Evolutionary conservation across 352 stramenopile genomes (phyloP).

Genomic region (Saprolegnia parasitica): DNA sequence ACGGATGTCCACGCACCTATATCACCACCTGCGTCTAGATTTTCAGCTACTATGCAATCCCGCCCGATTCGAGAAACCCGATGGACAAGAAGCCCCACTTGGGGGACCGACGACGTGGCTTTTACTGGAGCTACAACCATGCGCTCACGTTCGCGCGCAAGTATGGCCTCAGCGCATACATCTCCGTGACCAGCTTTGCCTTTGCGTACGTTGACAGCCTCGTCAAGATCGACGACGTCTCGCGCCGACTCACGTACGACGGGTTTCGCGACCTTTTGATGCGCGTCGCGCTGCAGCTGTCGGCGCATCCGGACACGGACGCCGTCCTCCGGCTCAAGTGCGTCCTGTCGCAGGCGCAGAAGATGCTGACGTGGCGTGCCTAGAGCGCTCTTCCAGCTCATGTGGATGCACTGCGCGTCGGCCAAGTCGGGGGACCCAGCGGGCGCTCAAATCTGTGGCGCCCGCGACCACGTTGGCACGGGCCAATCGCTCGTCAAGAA

Average conservation of each 20-base stretch:
- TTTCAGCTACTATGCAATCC: slow-evolving; percentile 12
- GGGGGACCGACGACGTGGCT: slow-evolving; percentile 33
- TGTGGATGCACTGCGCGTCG: slow-evolving; percentile 67
- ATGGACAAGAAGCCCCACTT: slow-evolving; percentile 46
- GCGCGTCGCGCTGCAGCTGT: slow-evolving; percentile 49
- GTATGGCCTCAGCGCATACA: slow-evolving; percentile 70
- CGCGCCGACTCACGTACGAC: slow-evolving; percentile 57
- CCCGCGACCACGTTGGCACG: slow-evolving; percentile 43
- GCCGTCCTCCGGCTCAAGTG: slow-evolving; percentile 56
- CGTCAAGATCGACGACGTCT: slow-evolving; percentile 48
- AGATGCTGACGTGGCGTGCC: not conserved
- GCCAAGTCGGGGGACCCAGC: slow-evolving; percentile 54
- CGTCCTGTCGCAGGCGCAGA: not conserved
- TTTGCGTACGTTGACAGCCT: slow-evolving; percentile 72
- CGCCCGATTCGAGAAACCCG: slow-evolving; percentile 60
- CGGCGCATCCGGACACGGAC: slow-evolving; percentile 33
- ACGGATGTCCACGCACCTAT: not conserved
- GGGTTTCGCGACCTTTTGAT: slow-evolving; percentile 66
- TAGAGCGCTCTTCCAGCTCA: slow-evolving; percentile 71
- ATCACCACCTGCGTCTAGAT: slow-evolving; percentile 47
- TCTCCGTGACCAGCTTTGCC: slow-evolving; percentile 75
- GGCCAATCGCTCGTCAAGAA: not conserved
- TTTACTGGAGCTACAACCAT: slow-evolving; percentile 63
- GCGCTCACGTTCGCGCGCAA: slow-evolving; percentile 60
- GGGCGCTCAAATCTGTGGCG: slow-evolving; percentile 57